phyloP scores from a whole-genome alignment of 108 stramenopile genomes.

The Pseudonitzschia pungens region DNA sequence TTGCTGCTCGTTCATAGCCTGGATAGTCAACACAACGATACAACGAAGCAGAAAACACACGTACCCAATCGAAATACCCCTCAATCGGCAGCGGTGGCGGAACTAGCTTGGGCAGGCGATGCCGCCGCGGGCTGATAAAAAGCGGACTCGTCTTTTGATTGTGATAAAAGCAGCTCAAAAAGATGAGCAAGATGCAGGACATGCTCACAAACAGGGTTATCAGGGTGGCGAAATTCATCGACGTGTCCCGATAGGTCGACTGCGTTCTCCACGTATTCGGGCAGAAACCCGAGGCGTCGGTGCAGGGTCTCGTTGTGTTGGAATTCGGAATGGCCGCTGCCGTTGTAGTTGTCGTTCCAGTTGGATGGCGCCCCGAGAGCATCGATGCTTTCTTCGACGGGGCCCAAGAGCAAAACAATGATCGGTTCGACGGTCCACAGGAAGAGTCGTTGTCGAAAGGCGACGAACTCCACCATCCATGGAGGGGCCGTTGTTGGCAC shows the following conservation, averaged over 20 bases:
- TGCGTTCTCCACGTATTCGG: slow-evolving; percentile 70
- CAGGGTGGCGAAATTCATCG: slow-evolving; percentile 81
- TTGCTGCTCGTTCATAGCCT: too few species aligned
- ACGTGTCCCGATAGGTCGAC: slow-evolving; percentile 53
- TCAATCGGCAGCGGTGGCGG: slow-evolving; percentile 84
- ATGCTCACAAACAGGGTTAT: slow-evolving; percentile 67
- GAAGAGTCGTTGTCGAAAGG: slow-evolving; percentile 68
- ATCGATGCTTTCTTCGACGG: slow-evolving; percentile 33
- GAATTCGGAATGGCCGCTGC: neutral
- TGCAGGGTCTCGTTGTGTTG: slow-evolving; percentile 27
- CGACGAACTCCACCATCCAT: slow-evolving; percentile 66
- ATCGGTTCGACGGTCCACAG: slow-evolving; percentile 72
- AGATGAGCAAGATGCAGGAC: slow-evolving; percentile 62
- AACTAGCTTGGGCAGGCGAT: slow-evolving; percentile 81
- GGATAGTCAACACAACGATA: too few species aligned
- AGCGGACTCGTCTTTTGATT: slow-evolving; percentile 85
- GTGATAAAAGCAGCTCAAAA: slow-evolving; percentile 85
- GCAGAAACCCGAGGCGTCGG: slow-evolving; percentile 71
- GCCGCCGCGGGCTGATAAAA: slow-evolving; percentile 80
- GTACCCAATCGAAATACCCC: slow-evolving; percentile 70
- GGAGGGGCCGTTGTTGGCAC: slow-evolving; percentile 38
- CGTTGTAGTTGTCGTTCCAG: neutral
- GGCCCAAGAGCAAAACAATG: slow-evolving; percentile 67
- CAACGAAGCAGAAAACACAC: too few species aligned
- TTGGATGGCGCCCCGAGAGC: neutral